A percentile compares a stretch with the other conserved stretches of the same genome.
Conservation (phyloP, 352 stramenopile genomes). For the Blastocystis sp. region DNA sequence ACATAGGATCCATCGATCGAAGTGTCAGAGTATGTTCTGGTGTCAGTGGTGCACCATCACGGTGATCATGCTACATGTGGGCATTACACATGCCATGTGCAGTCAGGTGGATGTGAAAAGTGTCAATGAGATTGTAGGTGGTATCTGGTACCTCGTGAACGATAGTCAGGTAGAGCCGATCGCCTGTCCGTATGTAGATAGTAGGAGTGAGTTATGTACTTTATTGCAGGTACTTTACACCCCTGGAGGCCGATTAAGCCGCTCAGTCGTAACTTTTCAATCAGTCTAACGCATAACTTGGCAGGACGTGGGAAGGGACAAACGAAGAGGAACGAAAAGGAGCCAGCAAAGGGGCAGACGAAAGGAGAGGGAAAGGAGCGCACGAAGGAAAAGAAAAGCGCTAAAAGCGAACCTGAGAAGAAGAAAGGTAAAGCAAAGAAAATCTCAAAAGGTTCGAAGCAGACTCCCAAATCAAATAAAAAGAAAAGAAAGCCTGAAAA, state of each 20-base stretch:
- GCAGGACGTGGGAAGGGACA: background rate
- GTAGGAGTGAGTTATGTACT: background rate
- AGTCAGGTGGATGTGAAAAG: background rate
- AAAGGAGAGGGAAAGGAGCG: background rate
- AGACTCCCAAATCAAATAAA: background rate
- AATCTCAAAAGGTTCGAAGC: background rate
- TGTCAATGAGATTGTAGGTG: background rate
- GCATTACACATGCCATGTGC: constrained; percentile 38
- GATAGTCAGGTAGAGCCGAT: constrained; percentile 26
- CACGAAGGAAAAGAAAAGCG: background rate
- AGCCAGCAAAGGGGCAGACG: background rate
- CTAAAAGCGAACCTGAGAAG: background rate
- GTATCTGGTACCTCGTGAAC: constrained; percentile 12
- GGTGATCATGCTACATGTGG: constrained; percentile 8
- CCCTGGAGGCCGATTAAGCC: constrained; percentile 24
- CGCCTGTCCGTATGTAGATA: constrained; percentile 29
- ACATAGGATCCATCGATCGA: background rate
- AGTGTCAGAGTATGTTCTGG: constrained; percentile 29
- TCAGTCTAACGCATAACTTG: background rate
- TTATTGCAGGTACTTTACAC: background rate
- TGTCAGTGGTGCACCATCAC: constrained; percentile 25
- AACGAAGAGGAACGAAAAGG: background rate
- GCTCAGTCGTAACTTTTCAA: background rate
- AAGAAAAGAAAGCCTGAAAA: background rate
- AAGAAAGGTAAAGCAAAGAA: background rate